Evolutionary conservation across 805 yeast genomes (phyloP).

Genomic region (Maudiozyma turicensis): DNA sequence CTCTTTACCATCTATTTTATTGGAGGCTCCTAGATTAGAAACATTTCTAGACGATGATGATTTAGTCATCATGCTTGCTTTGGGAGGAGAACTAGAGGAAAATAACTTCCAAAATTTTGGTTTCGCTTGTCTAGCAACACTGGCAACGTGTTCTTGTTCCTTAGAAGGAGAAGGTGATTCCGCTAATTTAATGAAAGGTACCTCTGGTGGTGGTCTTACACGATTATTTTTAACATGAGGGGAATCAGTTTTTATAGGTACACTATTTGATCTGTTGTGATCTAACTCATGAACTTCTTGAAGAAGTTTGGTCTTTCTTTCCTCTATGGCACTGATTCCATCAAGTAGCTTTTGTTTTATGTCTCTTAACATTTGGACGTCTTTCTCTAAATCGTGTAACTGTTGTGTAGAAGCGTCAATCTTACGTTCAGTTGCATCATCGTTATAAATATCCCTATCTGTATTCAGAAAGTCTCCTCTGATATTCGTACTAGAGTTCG

Average conservation of each 20-base stretch:
- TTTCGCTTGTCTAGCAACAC: constrained; percentile 19
- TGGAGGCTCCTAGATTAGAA: neutral
- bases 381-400: constrained; percentile 1
- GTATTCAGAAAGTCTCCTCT: neutral
- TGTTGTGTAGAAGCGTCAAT: neutral
- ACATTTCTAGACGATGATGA: constrained; percentile 1
- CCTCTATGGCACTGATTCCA: neutral
- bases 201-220: neutral
- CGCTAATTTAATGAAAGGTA: neutral
- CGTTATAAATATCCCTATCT: neutral
- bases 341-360: constrained; percentile 2
- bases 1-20: neutral
- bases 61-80: neutral
- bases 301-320: neutral
- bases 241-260: neutral
- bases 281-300: neutral
- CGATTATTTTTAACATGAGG: neutral
- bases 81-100: constrained; percentile 4
- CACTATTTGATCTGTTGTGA: neutral
- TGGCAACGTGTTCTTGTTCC: constrained; percentile 16
- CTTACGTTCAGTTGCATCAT: neutral
- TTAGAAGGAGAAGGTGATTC: constrained; percentile 4
- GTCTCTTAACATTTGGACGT: constrained; percentile 3
- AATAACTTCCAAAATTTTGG: constrained; percentile 30
- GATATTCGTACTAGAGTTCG: neutral